Evolutionary conservation across 2,329 filamentous ascomycete species (phyloP).

Genomic region (Aspergillus pseudotamarii): DNA sequence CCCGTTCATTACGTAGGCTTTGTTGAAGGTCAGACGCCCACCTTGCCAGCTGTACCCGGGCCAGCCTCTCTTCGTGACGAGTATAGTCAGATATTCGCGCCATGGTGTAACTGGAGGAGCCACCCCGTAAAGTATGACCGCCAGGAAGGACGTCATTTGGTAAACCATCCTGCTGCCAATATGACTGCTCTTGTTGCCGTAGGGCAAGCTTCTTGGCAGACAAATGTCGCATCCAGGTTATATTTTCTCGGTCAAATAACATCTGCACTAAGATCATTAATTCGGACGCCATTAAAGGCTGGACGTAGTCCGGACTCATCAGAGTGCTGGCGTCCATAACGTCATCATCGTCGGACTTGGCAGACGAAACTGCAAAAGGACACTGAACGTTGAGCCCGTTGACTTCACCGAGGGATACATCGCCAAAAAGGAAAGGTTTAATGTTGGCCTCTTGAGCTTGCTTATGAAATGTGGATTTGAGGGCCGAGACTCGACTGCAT

Average conservation of each 20-base stretch:
- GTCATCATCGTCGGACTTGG: constrained; percentile 70
- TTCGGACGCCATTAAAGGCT: constrained; percentile 77
- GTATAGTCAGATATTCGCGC: constrained; percentile 63
- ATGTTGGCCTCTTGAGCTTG: constrained; percentile 53
- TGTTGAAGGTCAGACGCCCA: constrained; percentile 83
- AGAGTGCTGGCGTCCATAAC: constrained; percentile 90
- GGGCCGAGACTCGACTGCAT: constrained; percentile 55
- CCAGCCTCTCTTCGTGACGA: constrained; percentile 62
- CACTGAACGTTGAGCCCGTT: constrained; percentile 37
- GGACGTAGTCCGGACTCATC: constrained; percentile 89
- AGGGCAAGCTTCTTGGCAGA: constrained; percentile 79
- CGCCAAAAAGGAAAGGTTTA: constrained; percentile 68
- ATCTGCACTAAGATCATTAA: constrained; percentile 69
- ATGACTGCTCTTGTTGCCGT: constrained; percentile 59
- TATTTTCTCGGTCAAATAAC: constrained; percentile 76
- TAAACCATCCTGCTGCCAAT: constrained; percentile 5
- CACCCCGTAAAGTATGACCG: constrained; percentile 27
- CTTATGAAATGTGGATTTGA: constrained; percentile 58
- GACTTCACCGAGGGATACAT: constrained; percentile 29
- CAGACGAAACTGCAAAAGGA: constrained; percentile 78
- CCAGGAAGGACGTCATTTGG: constrained; percentile 28
- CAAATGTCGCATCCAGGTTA: constrained; percentile 78
- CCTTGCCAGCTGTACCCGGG: constrained; percentile 72
- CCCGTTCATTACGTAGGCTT: constrained; percentile 73
- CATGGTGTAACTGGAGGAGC: constrained; percentile 58